phyloP scores from a whole-genome alignment of 2,329 filamentous ascomycete genomes.

The Stachybotrys chartarum region DNA sequence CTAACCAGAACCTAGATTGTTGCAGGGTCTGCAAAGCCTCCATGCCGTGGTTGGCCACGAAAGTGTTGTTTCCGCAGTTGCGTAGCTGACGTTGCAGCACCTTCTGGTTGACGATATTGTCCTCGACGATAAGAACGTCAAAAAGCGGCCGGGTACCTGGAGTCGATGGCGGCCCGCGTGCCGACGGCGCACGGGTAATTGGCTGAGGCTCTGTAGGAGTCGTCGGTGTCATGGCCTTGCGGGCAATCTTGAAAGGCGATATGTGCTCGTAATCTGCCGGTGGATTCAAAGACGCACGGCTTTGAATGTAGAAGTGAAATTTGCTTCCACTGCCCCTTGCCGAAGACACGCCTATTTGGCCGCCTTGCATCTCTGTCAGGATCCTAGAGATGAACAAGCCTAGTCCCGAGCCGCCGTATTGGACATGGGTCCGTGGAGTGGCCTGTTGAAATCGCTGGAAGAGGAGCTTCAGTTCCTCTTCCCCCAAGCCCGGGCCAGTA shows the following conservation, averaged over 20 bases:
- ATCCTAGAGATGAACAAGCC: conserved; percentile 72
- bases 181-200: background rate
- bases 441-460: conserved; percentile 66
- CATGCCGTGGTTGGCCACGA: conserved; percentile 57
- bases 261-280: conserved; percentile 28
- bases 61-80: conserved; percentile 53
- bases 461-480: conserved; percentile 58
- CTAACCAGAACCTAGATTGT: conserved; percentile 48
- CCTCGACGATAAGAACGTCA: conserved; percentile 59
- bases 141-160: conserved; percentile 26
- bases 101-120: conserved; percentile 61
- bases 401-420: conserved; percentile 64
- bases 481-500: conserved; percentile 59
- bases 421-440: conserved; percentile 61
- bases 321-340: conserved; percentile 62
- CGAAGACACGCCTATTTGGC: conserved; percentile 67
- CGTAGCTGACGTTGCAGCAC: conserved; percentile 55
- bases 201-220: conserved; percentile 10
- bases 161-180: conserved; percentile 7
- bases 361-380: conserved; percentile 69
- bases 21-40: conserved; percentile 54
- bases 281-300: conserved; percentile 45
- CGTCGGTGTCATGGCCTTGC: conserved; percentile 16
- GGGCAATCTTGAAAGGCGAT: conserved; percentile 25
- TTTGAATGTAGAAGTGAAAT: conserved; percentile 71